A percentile compares a stretch with the other conserved stretches of the same genome.
Conservation (phyloP, 345 rosid genomes). For the Orychophragmus violaceus region DNA sequence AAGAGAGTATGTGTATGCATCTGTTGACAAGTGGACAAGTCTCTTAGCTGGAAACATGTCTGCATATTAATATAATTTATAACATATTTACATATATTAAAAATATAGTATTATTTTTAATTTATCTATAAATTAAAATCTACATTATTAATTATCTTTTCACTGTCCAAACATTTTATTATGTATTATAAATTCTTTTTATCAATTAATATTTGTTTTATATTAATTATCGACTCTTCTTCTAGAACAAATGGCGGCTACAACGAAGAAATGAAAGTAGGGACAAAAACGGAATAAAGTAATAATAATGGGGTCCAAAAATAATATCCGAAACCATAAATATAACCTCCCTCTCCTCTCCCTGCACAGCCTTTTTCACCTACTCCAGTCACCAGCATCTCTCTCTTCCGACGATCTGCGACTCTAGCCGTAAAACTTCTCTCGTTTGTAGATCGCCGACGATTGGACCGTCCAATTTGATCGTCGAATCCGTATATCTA, state of each 20-base stretch:
- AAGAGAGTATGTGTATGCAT: no score
- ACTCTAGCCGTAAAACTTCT: background rate
- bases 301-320: conserved; percentile 6
- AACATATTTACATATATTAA: no score
- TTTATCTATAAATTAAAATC: no score
- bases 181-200: no score
- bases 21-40: no score
- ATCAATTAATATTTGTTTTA: no score
- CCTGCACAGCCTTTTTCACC: background rate
- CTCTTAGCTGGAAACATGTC: no score
- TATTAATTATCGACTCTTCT: background rate
- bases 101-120: no score
- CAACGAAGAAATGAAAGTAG: background rate
- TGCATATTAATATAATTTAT: no score
- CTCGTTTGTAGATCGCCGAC: background rate
- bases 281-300: background rate
- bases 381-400: conserved; percentile 3
- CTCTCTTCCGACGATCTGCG: conserved; percentile 1
- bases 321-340: background rate
- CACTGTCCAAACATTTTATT: no score
- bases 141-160: no score
- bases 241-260: background rate
- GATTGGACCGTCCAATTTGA: background rate
- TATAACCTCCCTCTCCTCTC: background rate
- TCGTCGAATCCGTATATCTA: background rate